Evolutionary conservation across 2,329 filamentous ascomycete genomes (phyloP).

Genomic region (Pestalotiopsis sp.): DNA sequence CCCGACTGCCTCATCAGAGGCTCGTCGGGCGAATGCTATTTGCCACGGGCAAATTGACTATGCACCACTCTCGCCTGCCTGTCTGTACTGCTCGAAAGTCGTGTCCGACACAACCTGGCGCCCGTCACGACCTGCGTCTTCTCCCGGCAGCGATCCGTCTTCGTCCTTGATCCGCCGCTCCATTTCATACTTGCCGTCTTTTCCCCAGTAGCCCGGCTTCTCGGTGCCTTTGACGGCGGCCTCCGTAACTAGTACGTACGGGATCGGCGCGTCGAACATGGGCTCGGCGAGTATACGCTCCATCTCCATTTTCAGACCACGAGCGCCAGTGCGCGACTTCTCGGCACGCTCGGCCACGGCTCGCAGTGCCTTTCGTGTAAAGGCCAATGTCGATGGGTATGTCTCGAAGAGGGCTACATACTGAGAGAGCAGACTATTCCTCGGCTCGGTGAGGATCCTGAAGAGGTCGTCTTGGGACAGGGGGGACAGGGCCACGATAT

Average conservation of each 20-base stretch:
- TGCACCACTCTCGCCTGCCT: slow-evolving; percentile 36
- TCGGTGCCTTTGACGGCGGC: slow-evolving; percentile 65
- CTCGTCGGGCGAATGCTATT: neutral
- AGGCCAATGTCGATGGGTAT: slow-evolving; percentile 77
- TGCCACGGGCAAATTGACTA: slow-evolving; percentile 6
- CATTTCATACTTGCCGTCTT: slow-evolving; percentile 70
- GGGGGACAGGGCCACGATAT: slow-evolving; percentile 82
- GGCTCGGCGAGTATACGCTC: slow-evolving; percentile 77
- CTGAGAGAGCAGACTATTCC: slow-evolving; percentile 85
- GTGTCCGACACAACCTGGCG: slow-evolving; percentile 20
- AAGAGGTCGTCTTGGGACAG: slow-evolving; percentile 71
- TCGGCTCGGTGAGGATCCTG: slow-evolving; percentile 88
- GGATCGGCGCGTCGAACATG: slow-evolving; percentile 80
- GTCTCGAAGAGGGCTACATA: slow-evolving; percentile 86
- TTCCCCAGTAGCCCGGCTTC: slow-evolving; percentile 65
- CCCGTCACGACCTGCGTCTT: slow-evolving; percentile 13
- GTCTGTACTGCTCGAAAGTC: slow-evolving; percentile 30
- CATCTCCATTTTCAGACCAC: slow-evolving; percentile 79
- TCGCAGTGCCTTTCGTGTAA: slow-evolving; percentile 80
- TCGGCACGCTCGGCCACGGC: slow-evolving; percentile 74
- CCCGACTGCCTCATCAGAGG: neutral
- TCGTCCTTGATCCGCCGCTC: slow-evolving; percentile 70
- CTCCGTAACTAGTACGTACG: slow-evolving; percentile 75
- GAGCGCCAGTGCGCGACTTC: slow-evolving; percentile 71
- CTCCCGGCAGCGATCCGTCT: slow-evolving; percentile 36